Percentiles rank a stretch among this genome's conserved stretches.
phyloP scores from a whole-genome alignment of 768 basidiomycete species.

The Gloeopeniophorella convolvens region DNA sequence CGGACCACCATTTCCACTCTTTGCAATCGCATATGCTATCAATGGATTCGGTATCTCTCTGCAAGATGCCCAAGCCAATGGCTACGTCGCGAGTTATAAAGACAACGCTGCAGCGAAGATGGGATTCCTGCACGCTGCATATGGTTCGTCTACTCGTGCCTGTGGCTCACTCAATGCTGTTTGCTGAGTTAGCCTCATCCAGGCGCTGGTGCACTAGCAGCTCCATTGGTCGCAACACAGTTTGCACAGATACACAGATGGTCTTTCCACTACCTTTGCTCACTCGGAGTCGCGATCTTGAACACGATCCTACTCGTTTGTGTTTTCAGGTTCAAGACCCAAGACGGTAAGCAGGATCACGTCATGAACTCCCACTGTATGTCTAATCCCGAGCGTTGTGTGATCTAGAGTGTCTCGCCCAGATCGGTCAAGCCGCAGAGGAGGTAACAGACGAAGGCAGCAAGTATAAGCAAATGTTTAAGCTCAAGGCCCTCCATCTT shows the following conservation, averaged over 20 bases:
- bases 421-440: slow-evolving; percentile 43
- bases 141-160: slow-evolving; percentile 38
- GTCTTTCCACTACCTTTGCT: slow-evolving; percentile 74
- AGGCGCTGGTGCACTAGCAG: slow-evolving; percentile 60
- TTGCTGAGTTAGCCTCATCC: not conserved
- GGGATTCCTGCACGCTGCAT: slow-evolving; percentile 60
- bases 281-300: slow-evolving; percentile 55
- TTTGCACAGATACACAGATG: slow-evolving; percentile 60
- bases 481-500: slow-evolving; percentile 33
- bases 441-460: slow-evolving; percentile 36
- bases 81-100: slow-evolving; percentile 55
- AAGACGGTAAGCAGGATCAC: slow-evolving; percentile 47
- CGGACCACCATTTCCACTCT: slow-evolving; percentile 58
- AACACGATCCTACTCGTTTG: slow-evolving; percentile 46
- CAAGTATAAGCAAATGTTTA: slow-evolving; percentile 42
- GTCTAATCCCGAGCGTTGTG: not conserved
- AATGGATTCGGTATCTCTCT: slow-evolving; percentile 47
- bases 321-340: slow-evolving; percentile 63
- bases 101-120: slow-evolving; percentile 57
- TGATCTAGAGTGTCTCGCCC: slow-evolving; percentile 42
- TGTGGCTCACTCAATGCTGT: no score
- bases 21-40: slow-evolving; percentile 42
- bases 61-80: slow-evolving; percentile 67
- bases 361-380: not conserved
- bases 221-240: slow-evolving; percentile 78